phyloP scores from a whole-genome alignment of 2,329 filamentous ascomycete species.

The Exophiala aquamarina region DNA sequence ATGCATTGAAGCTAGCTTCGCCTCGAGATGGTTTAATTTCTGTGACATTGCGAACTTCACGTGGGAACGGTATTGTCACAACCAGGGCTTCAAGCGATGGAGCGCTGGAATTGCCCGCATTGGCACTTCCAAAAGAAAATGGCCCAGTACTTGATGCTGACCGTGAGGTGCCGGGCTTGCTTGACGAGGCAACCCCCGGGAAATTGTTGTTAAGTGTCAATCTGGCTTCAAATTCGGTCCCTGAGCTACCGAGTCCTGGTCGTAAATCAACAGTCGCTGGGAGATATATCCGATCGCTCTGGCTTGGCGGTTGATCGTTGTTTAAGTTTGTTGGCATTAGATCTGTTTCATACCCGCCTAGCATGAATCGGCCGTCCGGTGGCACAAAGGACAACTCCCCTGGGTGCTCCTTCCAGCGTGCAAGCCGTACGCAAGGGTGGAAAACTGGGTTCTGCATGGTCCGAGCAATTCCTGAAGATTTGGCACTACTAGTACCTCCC shows the following conservation, averaged over 20 bases:
- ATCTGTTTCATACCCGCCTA: constrained; percentile 93
- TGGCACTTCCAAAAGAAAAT: constrained; percentile 46
- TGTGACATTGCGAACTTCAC: constrained; percentile 75
- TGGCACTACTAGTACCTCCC: constrained; percentile 68
- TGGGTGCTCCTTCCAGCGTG: constrained; percentile 83
- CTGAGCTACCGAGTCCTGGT: constrained; percentile 71
- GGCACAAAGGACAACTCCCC: constrained; percentile 95
- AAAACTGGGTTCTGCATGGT: constrained; percentile 89
- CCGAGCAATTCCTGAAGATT: constrained; percentile 52
- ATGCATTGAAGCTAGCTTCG: constrained; percentile 77
- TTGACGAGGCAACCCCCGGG: constrained; percentile 39
- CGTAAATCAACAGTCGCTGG: constrained; percentile 80
- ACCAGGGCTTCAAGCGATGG: constrained; percentile 73
- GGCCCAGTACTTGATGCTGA: constrained; percentile 50
- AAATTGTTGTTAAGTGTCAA: constrained; percentile 70
- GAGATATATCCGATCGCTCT: constrained; percentile 68
- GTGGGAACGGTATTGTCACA: constrained; percentile 76
- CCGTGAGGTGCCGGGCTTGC: constrained; percentile 28
- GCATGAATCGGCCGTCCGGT: constrained; percentile 88
- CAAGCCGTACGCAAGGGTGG: constrained; percentile 88
- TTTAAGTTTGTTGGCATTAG: constrained; percentile 70
- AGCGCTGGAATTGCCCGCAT: constrained; percentile 54
- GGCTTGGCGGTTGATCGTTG: constrained; percentile 54
- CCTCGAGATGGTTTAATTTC: constrained; percentile 80
- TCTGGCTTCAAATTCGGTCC: constrained; percentile 86